Percentiles rank a stretch among this genome's conserved stretches.
Evolutionary conservation across 1,284 basidiomycete genomes (phyloP).

Genomic region (Tausonia pullulans): DNA sequence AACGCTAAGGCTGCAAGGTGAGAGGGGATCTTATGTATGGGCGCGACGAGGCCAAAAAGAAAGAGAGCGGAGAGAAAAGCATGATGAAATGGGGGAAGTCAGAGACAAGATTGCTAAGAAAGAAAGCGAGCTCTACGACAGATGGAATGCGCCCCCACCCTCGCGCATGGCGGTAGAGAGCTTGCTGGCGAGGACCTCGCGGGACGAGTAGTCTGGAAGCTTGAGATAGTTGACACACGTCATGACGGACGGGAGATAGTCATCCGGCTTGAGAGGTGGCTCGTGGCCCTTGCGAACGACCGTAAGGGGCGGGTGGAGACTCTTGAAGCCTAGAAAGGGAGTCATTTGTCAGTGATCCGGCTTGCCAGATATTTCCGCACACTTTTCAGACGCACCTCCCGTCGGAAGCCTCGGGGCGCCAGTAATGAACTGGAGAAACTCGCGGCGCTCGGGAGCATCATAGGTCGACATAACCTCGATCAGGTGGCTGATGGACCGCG

Average conservation of each 20-base stretch:
- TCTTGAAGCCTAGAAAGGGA: slow-evolving; percentile 64
- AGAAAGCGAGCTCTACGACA: slow-evolving; percentile 49
- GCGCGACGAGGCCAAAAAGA: background rate
- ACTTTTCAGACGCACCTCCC: slow-evolving; percentile 49
- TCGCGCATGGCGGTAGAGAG: slow-evolving; percentile 71
- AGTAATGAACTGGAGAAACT: slow-evolving; percentile 93
- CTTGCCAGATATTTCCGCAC: background rate
- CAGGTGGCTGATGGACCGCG: slow-evolving; percentile 75
- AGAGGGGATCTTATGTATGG: no score
- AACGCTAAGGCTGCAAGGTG: no score
- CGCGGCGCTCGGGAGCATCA: slow-evolving; percentile 58
- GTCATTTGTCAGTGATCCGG: no score
- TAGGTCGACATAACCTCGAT: slow-evolving; percentile 78
- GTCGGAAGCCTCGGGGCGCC: slow-evolving; percentile 90
- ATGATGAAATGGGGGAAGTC: background rate
- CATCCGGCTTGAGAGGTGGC: slow-evolving; percentile 74
- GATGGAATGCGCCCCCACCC: slow-evolving; percentile 87
- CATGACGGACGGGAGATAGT: slow-evolving; percentile 96
- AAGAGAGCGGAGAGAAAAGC: background rate
- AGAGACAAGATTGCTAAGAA: background rate
- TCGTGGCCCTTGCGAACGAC: slow-evolving; percentile 97
- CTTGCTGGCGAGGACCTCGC: slow-evolving; percentile 67
- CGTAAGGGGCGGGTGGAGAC: slow-evolving; percentile 84
- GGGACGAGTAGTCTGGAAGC: slow-evolving; percentile 81
- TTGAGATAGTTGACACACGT: slow-evolving; percentile 97